phyloP scores from a whole-genome alignment of 208 protist genomes.

The Wallacemonas sp. region DNA sequence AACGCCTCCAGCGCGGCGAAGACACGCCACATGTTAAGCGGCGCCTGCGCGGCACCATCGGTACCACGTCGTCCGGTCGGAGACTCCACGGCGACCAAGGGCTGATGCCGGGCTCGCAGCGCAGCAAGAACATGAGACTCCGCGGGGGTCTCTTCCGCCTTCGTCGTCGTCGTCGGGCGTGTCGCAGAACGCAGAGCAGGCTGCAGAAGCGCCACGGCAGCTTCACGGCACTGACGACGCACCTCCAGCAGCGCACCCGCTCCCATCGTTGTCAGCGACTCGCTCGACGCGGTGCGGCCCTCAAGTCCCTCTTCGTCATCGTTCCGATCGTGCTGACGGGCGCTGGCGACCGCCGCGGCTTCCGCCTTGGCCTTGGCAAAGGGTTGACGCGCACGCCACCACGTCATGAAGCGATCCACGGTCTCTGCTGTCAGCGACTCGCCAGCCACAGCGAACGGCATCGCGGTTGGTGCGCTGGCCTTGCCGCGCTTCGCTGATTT shows the following conservation, averaged over 20 bases:
- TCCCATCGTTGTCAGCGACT: not conserved
- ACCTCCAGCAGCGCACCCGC: not conserved
- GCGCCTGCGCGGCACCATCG: conserved; percentile 18
- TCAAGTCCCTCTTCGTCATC: not conserved
- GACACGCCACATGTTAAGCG: conserved; percentile 58
- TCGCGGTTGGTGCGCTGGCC: too few species aligned
- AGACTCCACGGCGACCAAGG: not conserved
- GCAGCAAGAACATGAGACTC: not conserved
- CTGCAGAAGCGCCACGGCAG: not conserved
- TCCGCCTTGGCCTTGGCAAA: too few species aligned
- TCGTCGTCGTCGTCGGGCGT: not conserved
- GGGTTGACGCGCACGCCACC: conserved; percentile 1
- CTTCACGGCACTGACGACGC: conserved; percentile 8
- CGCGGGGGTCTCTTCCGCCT: not conserved
- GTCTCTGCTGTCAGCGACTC: conserved; percentile 1
- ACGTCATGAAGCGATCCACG: conserved; percentile 3
- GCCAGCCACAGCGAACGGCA: not conserved
- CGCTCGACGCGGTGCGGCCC: not conserved
- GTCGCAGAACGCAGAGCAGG: conserved; percentile 7
- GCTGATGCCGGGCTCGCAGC: not conserved
- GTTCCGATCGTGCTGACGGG: not conserved
- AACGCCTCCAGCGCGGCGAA: conserved; percentile 60
- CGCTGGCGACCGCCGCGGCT: too few species aligned
- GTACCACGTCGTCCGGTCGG: not conserved
- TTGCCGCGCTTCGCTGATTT: not conserved